These are phyloP conservation scores for Chytridiales sp. DNA, from an alignment of 371 early-diverging fungal species.

Conservation along the genomic window DNA sequence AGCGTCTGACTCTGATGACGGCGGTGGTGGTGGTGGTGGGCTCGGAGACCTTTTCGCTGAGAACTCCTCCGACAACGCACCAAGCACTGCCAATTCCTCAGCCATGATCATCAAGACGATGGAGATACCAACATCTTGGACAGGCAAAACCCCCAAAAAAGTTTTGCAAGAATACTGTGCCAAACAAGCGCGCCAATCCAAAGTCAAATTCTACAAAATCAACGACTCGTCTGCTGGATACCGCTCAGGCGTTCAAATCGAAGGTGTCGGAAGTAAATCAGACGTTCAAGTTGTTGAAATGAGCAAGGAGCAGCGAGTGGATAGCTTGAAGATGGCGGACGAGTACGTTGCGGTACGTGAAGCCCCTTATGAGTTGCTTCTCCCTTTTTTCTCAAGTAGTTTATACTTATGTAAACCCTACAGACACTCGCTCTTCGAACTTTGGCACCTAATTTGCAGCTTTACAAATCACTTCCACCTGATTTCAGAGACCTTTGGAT, in stretches of 20 bases:
- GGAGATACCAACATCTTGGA: slow-evolving; percentile 34
- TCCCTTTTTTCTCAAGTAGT: not conserved
- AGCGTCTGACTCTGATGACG: slow-evolving; percentile 5
- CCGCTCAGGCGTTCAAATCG: slow-evolving; percentile 19
- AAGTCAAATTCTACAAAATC: slow-evolving; percentile 13
- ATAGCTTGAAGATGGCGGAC: slow-evolving; percentile 53
- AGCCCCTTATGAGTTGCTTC: not conserved
- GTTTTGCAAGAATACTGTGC: slow-evolving; percentile 29
- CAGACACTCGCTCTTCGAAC: slow-evolving; percentile 53
- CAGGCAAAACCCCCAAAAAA: slow-evolving; percentile 37
- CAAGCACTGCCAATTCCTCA: not conserved
- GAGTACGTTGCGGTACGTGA: slow-evolving; percentile 55
- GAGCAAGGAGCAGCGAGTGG: slow-evolving; percentile 36
- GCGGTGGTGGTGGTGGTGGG: slow-evolving; percentile 11
- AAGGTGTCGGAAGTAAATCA: too few relatives aligned
- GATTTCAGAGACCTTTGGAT: slow-evolving; percentile 69
- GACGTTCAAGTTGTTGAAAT: slow-evolving; percentile 22
- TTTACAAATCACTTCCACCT: slow-evolving; percentile 59
- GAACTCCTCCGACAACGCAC: not conserved
- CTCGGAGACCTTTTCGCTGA: slow-evolving; percentile 15
- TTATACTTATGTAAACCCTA: not conserved
- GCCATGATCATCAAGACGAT: not conserved
- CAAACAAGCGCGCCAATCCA: slow-evolving; percentile 28
- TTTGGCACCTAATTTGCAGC: slow-evolving; percentile 46
- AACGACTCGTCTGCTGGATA: not conserved